These are phyloP conservation scores for Lachancea mirantina DNA, from an alignment of 805 yeast genomes.

Conservation along the genomic window DNA sequence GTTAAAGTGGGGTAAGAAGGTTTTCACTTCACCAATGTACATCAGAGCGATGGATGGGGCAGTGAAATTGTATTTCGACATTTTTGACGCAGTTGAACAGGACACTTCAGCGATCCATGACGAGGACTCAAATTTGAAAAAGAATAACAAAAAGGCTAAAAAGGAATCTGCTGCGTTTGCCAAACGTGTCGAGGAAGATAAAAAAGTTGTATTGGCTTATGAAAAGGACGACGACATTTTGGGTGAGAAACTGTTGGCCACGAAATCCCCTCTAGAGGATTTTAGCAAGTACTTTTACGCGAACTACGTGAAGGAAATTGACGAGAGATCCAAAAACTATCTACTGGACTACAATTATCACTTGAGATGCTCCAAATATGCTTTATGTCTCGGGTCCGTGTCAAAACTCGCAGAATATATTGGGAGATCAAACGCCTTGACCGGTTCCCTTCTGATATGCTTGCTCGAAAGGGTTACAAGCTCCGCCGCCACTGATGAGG, in stretches of 20 bases:
- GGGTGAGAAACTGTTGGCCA: constrained; percentile 39
- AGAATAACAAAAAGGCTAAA: constrained; percentile 45
- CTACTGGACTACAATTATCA: constrained; percentile 26
- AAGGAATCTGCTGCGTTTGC: constrained; percentile 44
- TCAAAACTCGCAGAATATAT: constrained; percentile 17
- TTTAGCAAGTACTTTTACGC: constrained; percentile 39
- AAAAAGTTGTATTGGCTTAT: constrained; percentile 35
- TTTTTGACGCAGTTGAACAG: constrained; percentile 14
- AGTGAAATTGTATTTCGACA: constrained; percentile 45
- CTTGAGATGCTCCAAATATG: constrained; percentile 25
- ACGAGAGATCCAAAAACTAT: constrained; percentile 31
- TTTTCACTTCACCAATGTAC: constrained; percentile 65
- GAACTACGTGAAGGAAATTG: constrained; percentile 37
- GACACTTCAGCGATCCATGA: constrained; percentile 5
- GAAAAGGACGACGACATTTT: constrained; percentile 51
- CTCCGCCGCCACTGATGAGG: constrained; percentile 16
- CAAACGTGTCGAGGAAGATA: constrained; percentile 50
- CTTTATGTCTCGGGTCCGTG: constrained; percentile 26
- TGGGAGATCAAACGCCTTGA: constrained; percentile 16
- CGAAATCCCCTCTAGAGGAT: constrained; percentile 37
- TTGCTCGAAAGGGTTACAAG: constrained; percentile 19
- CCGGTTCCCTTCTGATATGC: constrained; percentile 24
- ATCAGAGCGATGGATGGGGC: constrained; percentile 66
- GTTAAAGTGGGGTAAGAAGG: constrained; percentile 73
- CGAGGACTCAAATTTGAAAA: constrained; percentile 15